A percentile compares a stretch with the other conserved stretches of the same genome.
phyloP scores from a whole-genome alignment of 148 eudicot genomes.

The Rhododendron vialii region DNA sequence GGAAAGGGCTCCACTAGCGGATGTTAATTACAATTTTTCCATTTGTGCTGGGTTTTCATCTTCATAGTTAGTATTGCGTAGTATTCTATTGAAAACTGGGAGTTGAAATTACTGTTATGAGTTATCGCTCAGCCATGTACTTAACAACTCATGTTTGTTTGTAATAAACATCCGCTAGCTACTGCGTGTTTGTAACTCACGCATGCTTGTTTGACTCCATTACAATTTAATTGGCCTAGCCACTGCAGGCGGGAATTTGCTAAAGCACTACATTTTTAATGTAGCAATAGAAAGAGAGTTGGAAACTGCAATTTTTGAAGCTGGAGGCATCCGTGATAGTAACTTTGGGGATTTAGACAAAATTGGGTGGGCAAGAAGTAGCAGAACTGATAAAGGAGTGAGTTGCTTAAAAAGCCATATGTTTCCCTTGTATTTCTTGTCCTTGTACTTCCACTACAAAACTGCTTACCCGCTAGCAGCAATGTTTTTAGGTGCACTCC shows the following conservation, averaged over 20 bases:
- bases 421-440: background rate
- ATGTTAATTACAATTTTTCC: background rate
- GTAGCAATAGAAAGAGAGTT: slow-evolving; percentile 84
- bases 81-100: background rate
- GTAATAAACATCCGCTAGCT: too few relatives aligned
- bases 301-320: slow-evolving; percentile 76
- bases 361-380: slow-evolving; percentile 86
- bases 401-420: slow-evolving; percentile 17
- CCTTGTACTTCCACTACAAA: background rate
- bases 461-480: background rate
- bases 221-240: background rate
- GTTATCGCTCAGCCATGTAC: background rate
- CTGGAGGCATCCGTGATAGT: slow-evolving; percentile 79
- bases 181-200: too few relatives aligned
- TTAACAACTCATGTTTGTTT: background rate
- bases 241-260: slow-evolving; percentile 13
- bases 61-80: background rate
- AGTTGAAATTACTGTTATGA: background rate
- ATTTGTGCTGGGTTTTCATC: background rate
- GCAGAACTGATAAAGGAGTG: slow-evolving; percentile 95
- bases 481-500: slow-evolving; percentile 65
- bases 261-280: slow-evolving; percentile 26
- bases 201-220: background rate
- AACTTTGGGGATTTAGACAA: slow-evolving; percentile 75
- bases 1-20: background rate